Base-by-base conservation (phyloP, 768 basidiomycete species). In the Galerina marginata region DNA sequence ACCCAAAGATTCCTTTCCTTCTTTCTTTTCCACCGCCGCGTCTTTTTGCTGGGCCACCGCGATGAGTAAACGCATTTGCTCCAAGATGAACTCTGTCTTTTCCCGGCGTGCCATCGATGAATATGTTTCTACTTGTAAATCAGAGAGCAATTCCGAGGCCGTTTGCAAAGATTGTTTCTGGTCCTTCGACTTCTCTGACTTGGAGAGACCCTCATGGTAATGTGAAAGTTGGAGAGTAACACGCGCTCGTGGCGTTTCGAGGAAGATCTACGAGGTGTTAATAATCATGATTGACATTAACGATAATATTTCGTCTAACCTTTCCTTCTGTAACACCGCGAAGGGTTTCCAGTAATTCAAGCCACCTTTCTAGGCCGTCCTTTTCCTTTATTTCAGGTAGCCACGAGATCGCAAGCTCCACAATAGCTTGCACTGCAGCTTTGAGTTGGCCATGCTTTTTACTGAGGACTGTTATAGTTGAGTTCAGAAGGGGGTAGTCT, bases 391-490 rank as follows among this genome's bases (percentile, higher is more conserved):
- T 82, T 52, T 89, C 88, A 11, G 90, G 87, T 48, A 98, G 76
- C 89, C 92, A 98, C 3, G 77, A 78, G 78, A 96, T 91, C 3
- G 86, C 83, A 61, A 86, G 85, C 69, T 99, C 96, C 9, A 99
- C 95, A 70, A 99, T 90, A n/a, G 88, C 84, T 69, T 95, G 92
- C 11, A 96, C 87, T 1, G 88, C 91, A 51, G 84, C 91, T 72
- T 98, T 96, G 64, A 99, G 81, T 71, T 99, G 97, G 0, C 97
- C 96, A 74, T 99, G 97, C 70, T 98, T 99, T 83, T 97, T 98
- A 76, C 90, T 99, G 95, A 1, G 97, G 95, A 75, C 98, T 95
- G 69, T 98, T 97, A 84, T 96, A 96, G 76, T 90, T 90, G 65
- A 79, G 70, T 95, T 95, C 58, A 96, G 77, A 55, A 86, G 81